These are phyloP conservation scores for Claviceps purpurea DNA, from an alignment of 2,329 filamentous ascomycete genomes.

Conservation along the genomic window DNA sequence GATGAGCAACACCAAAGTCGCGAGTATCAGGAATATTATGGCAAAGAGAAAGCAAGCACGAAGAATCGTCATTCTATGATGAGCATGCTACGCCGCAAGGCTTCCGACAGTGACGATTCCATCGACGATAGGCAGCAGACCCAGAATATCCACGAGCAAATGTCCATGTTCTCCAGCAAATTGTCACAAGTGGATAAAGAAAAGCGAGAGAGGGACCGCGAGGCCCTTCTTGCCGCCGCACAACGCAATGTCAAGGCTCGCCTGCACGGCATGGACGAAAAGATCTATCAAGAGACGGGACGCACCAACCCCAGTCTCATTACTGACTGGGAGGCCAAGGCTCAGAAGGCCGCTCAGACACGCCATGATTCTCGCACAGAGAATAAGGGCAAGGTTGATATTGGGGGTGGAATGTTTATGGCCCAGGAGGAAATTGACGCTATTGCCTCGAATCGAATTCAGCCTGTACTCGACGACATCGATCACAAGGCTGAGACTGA, in stretches of 20 bases:
- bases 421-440: conserved; percentile 64
- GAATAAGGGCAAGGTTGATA: conserved; percentile 44
- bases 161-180: conserved; percentile 61
- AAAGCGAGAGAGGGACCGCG: conserved; percentile 64
- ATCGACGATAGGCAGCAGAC: conserved; percentile 56
- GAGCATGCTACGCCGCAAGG: conserved; percentile 45
- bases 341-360: conserved; percentile 53
- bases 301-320: conserved; percentile 54
- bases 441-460: conserved; percentile 63
- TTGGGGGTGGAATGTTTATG: conserved; percentile 73
- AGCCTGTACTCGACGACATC: conserved; percentile 77
- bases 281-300: conserved; percentile 63
- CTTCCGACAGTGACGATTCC: conserved; percentile 50
- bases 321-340: conserved; percentile 68
- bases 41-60: conserved; percentile 27
- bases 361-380: conserved; percentile 48
- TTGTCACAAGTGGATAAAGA: conserved; percentile 56
- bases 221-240: conserved; percentile 61
- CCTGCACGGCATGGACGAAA: conserved; percentile 70
- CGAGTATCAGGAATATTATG: conserved; percentile 67
- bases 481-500: conserved; percentile 63
- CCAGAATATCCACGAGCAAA: conserved; percentile 61
- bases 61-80: conserved; percentile 35
- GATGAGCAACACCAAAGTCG: conserved; percentile 50
- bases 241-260: conserved; percentile 74